A percentile compares a stretch with the other conserved stretches of the same genome.
Conservation (phyloP, 352 stramenopile species). For the Globisporangium irregulare region DNA sequence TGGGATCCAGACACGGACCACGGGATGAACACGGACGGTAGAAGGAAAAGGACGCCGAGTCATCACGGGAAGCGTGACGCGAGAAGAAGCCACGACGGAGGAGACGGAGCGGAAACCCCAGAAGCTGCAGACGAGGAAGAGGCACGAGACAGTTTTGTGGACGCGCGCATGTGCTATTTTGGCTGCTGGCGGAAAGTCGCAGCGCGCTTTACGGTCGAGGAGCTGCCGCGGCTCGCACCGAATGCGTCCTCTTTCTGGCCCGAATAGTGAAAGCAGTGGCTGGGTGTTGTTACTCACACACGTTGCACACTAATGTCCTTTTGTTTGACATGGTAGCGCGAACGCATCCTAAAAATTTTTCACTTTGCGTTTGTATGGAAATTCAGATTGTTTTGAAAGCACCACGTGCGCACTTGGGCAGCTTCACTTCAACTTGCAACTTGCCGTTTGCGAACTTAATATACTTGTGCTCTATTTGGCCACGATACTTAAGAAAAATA, state of each 20-base stretch:
- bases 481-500: too few relatives aligned
- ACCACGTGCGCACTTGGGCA: too few relatives aligned
- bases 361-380: too few relatives aligned
- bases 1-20: too few relatives aligned
- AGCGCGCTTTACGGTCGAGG: constrained; percentile 23
- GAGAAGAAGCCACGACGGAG: not conserved
- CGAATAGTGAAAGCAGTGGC: not conserved
- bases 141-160: constrained; percentile 25
- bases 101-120: not conserved
- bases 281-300: not conserved
- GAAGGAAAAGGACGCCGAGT: not conserved
- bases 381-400: too few relatives aligned
- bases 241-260: constrained; percentile 66
- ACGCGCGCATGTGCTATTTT: constrained; percentile 60
- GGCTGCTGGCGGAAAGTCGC: constrained; percentile 65
- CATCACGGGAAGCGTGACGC: not conserved
- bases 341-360: too few relatives aligned
- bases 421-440: too few relatives aligned
- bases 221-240: constrained; percentile 45
- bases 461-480: too few relatives aligned
- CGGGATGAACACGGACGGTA: not conserved
- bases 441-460: too few relatives aligned
- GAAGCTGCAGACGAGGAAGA: too few relatives aligned
- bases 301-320: too few relatives aligned
- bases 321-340: too few relatives aligned